A percentile compares a stretch with the other conserved stretches of the same genome.
These are phyloP conservation scores for Suillus tomentosus DNA, from an alignment of 768 basidiomycete genomes.

Conservation along the genomic window DNA sequence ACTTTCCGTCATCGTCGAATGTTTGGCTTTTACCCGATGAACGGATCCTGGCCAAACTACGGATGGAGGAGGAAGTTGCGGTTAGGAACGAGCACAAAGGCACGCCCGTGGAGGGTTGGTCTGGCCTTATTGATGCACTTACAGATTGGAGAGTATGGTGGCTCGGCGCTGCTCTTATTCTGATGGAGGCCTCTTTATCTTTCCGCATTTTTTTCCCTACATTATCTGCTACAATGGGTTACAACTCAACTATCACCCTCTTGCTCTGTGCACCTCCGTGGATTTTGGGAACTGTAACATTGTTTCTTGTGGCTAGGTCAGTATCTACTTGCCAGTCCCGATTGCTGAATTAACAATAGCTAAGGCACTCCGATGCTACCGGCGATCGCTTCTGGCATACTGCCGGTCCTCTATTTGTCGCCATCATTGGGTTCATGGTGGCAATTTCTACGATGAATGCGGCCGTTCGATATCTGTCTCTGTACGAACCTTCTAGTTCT, in stretches of 20 bases:
- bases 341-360: conserved; percentile 10
- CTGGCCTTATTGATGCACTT: conserved; percentile 57
- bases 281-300: conserved; percentile 56
- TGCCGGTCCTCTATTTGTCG: conserved; percentile 49
- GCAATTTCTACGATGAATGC: conserved; percentile 64
- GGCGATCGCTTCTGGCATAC: conserved; percentile 78
- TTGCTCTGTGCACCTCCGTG: conserved; percentile 80
- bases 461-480: conserved; percentile 60
- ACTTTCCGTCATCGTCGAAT: conserved; percentile 63
- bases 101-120: conserved; percentile 34
- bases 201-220: conserved; percentile 85
- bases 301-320: conserved; percentile 57
- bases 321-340: not conserved
- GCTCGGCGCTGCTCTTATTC: conserved; percentile 64
- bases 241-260: conserved; percentile 58
- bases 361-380: conserved; percentile 68
- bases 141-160: conserved; percentile 84
- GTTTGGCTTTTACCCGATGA: conserved; percentile 61
- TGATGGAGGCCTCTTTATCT: conserved; percentile 55
- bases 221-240: conserved; percentile 70
- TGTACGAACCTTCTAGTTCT: conserved; percentile 41
- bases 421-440: conserved; percentile 69
- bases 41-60: conserved; percentile 50
- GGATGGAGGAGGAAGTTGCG: conserved; percentile 66
- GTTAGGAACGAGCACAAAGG: conserved; percentile 49